These are phyloP conservation scores for Mycena chlorophos DNA, from an alignment of 768 basidiomycete species.

Conservation along the genomic window DNA sequence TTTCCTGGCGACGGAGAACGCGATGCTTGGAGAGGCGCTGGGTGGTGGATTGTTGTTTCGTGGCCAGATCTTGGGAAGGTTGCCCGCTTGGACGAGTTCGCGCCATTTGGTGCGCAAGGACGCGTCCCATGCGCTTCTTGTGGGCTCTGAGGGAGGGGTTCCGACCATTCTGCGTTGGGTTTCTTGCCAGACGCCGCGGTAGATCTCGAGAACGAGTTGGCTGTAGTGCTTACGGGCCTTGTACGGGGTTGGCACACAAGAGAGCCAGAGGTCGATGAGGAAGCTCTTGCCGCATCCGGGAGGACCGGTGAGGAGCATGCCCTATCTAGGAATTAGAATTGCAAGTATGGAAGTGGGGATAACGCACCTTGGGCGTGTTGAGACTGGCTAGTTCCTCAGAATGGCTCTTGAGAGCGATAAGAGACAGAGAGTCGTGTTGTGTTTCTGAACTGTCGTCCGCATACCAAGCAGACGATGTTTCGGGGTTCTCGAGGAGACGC, in stretches of 20 bases:
- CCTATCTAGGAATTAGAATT: constrained; percentile 30
- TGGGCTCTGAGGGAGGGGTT: not conserved
- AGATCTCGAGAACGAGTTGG: constrained; percentile 55
- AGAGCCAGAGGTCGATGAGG: constrained; percentile 56
- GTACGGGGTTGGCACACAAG: constrained; percentile 50
- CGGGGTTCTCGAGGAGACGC: constrained; percentile 23
- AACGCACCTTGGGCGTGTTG: constrained; percentile 48
- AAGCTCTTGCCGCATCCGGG: constrained; percentile 58
- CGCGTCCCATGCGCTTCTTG: constrained; percentile 29
- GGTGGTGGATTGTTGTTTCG: constrained; percentile 20
- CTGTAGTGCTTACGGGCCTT: constrained; percentile 61
- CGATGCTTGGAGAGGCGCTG: constrained; percentile 38
- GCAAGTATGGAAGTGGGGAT: not conserved
- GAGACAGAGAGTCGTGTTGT: constrained; percentile 17
- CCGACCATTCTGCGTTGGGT: constrained; percentile 40
- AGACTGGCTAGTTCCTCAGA: constrained; percentile 54
- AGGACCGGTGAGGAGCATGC: constrained; percentile 51
- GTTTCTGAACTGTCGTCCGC: constrained; percentile 19
- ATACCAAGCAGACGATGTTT: constrained; percentile 37
- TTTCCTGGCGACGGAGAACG: constrained; percentile 45
- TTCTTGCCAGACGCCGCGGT: constrained; percentile 54
- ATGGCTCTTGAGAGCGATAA: constrained; percentile 45
- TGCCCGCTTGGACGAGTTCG: constrained; percentile 32
- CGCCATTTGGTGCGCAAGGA: constrained; percentile 30
- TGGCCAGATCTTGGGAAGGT: constrained; percentile 32